phyloP scores from a whole-genome alignment of 805 yeast genomes.

The Teunomyces barrocoloradensis region DNA sequence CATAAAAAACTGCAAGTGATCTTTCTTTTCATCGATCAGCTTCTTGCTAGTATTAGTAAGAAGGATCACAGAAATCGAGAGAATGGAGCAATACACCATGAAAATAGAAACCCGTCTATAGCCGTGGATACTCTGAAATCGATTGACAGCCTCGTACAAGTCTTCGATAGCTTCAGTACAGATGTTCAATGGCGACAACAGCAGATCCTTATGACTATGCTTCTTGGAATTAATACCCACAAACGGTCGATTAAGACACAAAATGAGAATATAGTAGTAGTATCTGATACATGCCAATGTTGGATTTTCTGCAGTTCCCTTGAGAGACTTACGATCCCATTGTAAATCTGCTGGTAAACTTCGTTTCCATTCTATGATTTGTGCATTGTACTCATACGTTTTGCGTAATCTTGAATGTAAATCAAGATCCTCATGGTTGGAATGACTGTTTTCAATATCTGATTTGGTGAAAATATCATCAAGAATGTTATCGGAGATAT shows the following conservation, averaged over 20 bases:
- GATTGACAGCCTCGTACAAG: constrained; percentile 34
- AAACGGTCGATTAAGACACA: constrained; percentile 63
- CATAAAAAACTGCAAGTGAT: constrained; percentile 38
- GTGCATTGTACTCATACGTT: constrained; percentile 45
- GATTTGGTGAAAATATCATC: constrained; percentile 44
- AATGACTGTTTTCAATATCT: constrained; percentile 26
- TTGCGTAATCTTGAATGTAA: constrained; percentile 38
- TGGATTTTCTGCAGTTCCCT: constrained; percentile 48
- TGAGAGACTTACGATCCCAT: constrained; percentile 47
- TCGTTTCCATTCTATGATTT: constrained; percentile 51
- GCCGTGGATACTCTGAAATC: constrained; percentile 40
- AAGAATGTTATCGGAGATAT: constrained; percentile 44
- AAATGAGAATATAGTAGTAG: constrained; percentile 54
- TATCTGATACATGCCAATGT: constrained; percentile 52
- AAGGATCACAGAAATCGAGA: constrained; percentile 42
- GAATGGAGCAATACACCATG: constrained; percentile 47
- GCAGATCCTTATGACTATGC: constrained; percentile 11
- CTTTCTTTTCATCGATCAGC: constrained; percentile 23
- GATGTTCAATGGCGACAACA: constrained; percentile 30
- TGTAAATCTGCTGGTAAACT: constrained; percentile 46
- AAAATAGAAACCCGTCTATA: constrained; percentile 42
- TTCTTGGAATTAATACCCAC: constrained; percentile 34
- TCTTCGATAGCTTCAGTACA: constrained; percentile 43
- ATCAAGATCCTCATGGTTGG: constrained; percentile 38
- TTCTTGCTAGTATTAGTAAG: constrained; percentile 29